Base-by-base conservation (phyloP, 2,329 filamentous ascomycete species). In the Curvularia hawaiiensis region DNA sequence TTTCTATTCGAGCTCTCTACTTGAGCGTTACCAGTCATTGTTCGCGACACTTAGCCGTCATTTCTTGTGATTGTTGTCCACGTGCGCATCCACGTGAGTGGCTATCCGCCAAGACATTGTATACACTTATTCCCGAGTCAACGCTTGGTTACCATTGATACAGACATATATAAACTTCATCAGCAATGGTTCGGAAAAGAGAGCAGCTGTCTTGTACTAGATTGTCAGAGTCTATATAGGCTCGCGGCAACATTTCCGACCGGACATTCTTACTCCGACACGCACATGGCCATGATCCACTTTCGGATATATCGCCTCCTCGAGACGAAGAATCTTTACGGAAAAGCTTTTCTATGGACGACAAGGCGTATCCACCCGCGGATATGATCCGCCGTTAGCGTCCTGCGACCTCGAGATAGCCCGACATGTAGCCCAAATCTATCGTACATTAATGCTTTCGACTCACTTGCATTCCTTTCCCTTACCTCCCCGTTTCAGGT, bases 331-430 rank as follows among this genome's bases (percentile, higher is more conserved):
- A 67, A 55, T 67, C 62, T 68, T 67, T 64, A 59, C 71, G 70
- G 70, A 72, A 73, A 73, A 72, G 68, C 61, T 28, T 50, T 54
- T 62, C 55, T 58, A 55, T 58, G 48, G 43, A 47, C 58, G 57
- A 70, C 55, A 58, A 60, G 43, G 49, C 7, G 40, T 38, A 54
- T 24, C 51, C 57, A 58, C 54, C 46, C 59, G 52, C 65, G 58
- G 60, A 62, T 65, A 61, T 58, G 50, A 47, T 52, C 12, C 44
- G 41, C 50, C 49, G 6, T 41, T 39, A 53, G 43, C 30, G 30
- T 60, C 57, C 62, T 64, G 64, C 58, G 14, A 44, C 58, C 30
- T 50, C 11, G 56, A 38, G 40, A 63, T 45, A 54, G 44, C 57
- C 63, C 54, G 60, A 59, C 47, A 64, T 58, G 61, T 49, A 62